Percentiles rank a stretch among this genome's conserved stretches.
These are phyloP conservation scores for Sisymbrium altissimum DNA, from an alignment of 345 rosid genomes.

Conservation along the genomic window DNA sequence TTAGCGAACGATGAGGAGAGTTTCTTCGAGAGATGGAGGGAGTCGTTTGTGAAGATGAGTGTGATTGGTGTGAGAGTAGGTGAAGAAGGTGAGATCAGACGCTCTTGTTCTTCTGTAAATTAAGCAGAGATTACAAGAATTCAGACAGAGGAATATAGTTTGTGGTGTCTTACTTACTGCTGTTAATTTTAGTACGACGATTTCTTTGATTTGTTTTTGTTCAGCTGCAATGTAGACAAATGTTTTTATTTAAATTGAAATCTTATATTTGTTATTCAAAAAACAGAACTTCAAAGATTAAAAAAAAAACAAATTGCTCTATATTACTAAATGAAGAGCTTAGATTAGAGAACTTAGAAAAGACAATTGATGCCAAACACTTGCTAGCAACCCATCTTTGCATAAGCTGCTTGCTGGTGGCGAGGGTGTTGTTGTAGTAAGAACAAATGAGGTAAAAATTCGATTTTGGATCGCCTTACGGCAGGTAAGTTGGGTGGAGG, in stretches of 20 bases:
- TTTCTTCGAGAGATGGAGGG: constrained; percentile 60
- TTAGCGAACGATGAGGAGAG: constrained; percentile 51
- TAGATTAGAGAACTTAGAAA: too few relatives aligned
- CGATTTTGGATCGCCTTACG: too few relatives aligned
- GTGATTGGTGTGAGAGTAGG: constrained; percentile 60
- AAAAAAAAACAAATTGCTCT: too few relatives aligned
- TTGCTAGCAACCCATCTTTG: too few relatives aligned
- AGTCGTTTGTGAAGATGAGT: constrained; percentile 72
- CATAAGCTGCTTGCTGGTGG: too few relatives aligned
- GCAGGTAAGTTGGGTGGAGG: too few relatives aligned
- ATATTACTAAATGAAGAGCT: too few relatives aligned
- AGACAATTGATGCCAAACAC: too few relatives aligned
- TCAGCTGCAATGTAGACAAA: neutral
- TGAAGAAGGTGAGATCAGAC: constrained; percentile 68
- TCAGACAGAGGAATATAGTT: neutral
- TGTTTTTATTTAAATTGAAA: neutral
- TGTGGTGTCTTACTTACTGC: neutral
- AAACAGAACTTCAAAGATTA: too few relatives aligned
- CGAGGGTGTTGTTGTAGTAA: too few relatives aligned
- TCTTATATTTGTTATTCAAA: too few relatives aligned
- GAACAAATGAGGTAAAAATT: too few relatives aligned
- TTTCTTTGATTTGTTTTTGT: neutral
- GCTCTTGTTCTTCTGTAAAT: constrained; percentile 49
- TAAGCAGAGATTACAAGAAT: neutral
- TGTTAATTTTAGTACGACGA: neutral